A percentile compares a stretch with the other conserved stretches of the same genome.
Conservation (phyloP, 2,329 filamentous ascomycete species). For the Annulohypoxylon truncatum region DNA sequence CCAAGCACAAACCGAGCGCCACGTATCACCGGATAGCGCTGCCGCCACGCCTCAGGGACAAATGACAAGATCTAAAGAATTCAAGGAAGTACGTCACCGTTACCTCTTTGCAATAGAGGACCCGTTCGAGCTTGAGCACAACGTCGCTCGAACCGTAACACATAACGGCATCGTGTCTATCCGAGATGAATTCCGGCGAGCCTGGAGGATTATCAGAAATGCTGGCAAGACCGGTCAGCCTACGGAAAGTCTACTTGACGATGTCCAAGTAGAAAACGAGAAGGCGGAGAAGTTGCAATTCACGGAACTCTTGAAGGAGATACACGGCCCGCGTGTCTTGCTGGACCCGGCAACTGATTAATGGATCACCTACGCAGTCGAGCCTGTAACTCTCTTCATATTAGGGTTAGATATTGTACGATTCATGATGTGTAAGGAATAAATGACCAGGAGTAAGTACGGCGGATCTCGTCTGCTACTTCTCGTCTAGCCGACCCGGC, state of each 20-base stretch:
- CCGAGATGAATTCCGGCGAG: slow-evolving; percentile 84
- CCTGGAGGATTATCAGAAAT: slow-evolving; percentile 75
- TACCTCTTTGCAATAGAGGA: slow-evolving; percentile 93
- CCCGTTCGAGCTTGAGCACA: slow-evolving; percentile 89
- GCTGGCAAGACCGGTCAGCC: slow-evolving; percentile 56
- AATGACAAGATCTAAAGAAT: slow-evolving; percentile 52
- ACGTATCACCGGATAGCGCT: slow-evolving; percentile 21
- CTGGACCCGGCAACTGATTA: slow-evolving; percentile 3
- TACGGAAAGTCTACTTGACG: slow-evolving; percentile 64
- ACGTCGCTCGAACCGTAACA: slow-evolving; percentile 87
- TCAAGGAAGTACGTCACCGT: slow-evolving; percentile 79
- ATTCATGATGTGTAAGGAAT: slow-evolving; percentile 18
- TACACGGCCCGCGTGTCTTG: slow-evolving; percentile 50
- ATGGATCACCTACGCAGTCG: neutral
- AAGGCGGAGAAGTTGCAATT: slow-evolving; percentile 53
- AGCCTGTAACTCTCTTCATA: neutral
- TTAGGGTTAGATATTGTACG: slow-evolving; percentile 10
- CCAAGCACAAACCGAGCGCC: slow-evolving; percentile 24
- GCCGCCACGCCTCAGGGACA: slow-evolving; percentile 22
- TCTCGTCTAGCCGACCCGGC: neutral
- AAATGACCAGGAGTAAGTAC: neutral
- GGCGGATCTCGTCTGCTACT: slow-evolving; percentile 11
- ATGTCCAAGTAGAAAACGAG: slow-evolving; percentile 57
- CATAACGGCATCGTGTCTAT: slow-evolving; percentile 85
- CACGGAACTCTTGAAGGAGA: slow-evolving; percentile 54